A percentile compares a stretch with the other conserved stretches of the same genome.
Evolutionary conservation across 768 basidiomycete species (phyloP).

Genomic region (Russula vinacea): DNA sequence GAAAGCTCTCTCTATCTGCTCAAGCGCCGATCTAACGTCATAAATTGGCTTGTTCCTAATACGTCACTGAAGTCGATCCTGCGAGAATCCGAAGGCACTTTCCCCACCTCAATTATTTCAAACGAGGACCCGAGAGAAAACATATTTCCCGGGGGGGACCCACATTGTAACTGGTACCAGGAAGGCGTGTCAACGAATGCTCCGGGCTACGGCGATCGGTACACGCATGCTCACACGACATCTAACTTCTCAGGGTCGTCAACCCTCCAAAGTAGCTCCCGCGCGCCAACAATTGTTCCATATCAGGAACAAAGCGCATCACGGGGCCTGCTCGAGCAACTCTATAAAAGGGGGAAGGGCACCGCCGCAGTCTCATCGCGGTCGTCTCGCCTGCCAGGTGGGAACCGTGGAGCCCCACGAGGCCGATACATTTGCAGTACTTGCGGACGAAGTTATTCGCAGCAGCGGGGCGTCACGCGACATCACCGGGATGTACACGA

Average conservation of each 20-base stretch:
- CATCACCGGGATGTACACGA: slow-evolving; percentile 2
- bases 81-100: background rate
- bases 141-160: background rate
- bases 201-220: background rate
- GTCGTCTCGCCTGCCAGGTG: background rate
- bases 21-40: background rate
- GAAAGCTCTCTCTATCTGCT: background rate
- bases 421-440: background rate
- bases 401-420: background rate
- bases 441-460: background rate
- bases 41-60: background rate
- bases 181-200: background rate
- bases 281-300: background rate
- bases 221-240: background rate
- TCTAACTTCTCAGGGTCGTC: background rate
- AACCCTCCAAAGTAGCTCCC: background rate
- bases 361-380: background rate
- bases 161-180: background rate
- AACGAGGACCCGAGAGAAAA: no score
- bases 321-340: no score
- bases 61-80: background rate
- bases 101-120: background rate
- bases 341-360: background rate
- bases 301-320: background rate
- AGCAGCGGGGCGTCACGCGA: background rate